A percentile compares a stretch with the other conserved stretches of the same genome.
phyloP scores from a whole-genome alignment of 768 basidiomycete species.

The Lentinula sp. region DNA sequence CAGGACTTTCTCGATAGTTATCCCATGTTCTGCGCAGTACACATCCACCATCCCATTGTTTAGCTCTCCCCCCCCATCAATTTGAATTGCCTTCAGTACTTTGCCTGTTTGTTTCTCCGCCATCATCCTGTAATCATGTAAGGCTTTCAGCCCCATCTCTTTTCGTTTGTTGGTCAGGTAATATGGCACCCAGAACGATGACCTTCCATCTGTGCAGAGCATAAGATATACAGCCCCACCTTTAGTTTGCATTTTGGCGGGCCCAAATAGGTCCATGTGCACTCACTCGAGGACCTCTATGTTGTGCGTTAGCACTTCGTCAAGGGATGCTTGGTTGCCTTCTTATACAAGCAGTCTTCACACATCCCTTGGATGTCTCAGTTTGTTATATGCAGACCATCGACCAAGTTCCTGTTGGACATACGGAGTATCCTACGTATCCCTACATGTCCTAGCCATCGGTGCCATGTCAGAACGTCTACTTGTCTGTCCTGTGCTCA shows the following conservation, averaged over 20 bases:
- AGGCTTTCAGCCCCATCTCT: constrained; percentile 10
- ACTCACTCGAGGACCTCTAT: constrained; percentile 11
- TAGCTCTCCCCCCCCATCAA: constrained; percentile 24
- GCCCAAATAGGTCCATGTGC: constrained; percentile 21
- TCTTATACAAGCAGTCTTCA: constrained; percentile 21
- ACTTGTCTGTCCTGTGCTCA: neutral
- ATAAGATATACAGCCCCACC: constrained; percentile 19
- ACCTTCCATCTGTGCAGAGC: constrained; percentile 15
- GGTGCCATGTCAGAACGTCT: neutral
- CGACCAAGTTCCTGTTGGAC: constrained; percentile 11
- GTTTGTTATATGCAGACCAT: constrained; percentile 13
- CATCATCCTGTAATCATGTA: constrained; percentile 10
- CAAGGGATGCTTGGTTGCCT: constrained; percentile 17
- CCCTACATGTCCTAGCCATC: constrained; percentile 9
- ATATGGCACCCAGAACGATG: constrained; percentile 6
- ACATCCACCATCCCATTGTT: constrained; percentile 14
- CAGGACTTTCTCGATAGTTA: constrained; percentile 12
- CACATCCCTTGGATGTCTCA: constrained; percentile 5
- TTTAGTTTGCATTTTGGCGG: constrained; percentile 8
- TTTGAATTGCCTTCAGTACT: constrained; percentile 10
- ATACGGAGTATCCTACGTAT: constrained; percentile 10
- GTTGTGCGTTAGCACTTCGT: constrained; percentile 12
- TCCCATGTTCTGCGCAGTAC: constrained; percentile 14
- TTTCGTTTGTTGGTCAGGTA: constrained; percentile 20
- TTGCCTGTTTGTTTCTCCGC: constrained; percentile 13